Evolutionary conservation across 148 eudicot species (phyloP), one percentile per base, ranked within the genome.

Genomic region (Drosera capensis): DNA sequence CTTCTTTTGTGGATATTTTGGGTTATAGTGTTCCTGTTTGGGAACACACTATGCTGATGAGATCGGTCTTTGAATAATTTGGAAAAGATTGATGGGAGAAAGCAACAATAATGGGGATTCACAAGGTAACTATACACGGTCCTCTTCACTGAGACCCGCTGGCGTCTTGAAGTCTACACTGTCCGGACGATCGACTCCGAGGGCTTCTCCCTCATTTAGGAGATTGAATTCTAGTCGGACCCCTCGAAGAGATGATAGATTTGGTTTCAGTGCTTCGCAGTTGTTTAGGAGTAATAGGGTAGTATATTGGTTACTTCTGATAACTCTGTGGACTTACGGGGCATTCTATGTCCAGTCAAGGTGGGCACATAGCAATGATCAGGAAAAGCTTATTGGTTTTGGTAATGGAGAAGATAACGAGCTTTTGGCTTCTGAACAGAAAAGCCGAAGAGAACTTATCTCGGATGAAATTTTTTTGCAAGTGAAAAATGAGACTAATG

Each of bases 271-370:
- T 43, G 46, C 43, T 50, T 55, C 58, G 45, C 79, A 68, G 51
- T 85, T 78, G 66, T 81, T 81, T 48, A 71, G 95, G 66, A 72
- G 73, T 54, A 72, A 72, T 62, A 74, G 78, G 39, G 48, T 92
- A 49, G 77, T 81, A 41, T 78, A 85, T 36, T 92, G 95, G 99
- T 62, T 92, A 74, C 76, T 92, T 67, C 59, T 92, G 68, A 85
- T 92, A 49, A 92, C 99, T 62, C 70, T 92, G 37, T 92, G 99
- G 99, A 68, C 88, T 16, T 92, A 92, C 67, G 99, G 77, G 39
- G 99, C 88, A 37, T 92, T 92, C 52, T 85, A 81, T 53, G 54
- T 92, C 20, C 99, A 92, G 73, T 92, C 99, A 2, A 86, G 65
- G 54, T 92, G 99, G 99, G 99, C 99, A 43, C 95, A 92, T 56